Conservation (phyloP, 2,329 filamentous ascomycete species). For the Ceratocystiopsis minuta region DNA sequence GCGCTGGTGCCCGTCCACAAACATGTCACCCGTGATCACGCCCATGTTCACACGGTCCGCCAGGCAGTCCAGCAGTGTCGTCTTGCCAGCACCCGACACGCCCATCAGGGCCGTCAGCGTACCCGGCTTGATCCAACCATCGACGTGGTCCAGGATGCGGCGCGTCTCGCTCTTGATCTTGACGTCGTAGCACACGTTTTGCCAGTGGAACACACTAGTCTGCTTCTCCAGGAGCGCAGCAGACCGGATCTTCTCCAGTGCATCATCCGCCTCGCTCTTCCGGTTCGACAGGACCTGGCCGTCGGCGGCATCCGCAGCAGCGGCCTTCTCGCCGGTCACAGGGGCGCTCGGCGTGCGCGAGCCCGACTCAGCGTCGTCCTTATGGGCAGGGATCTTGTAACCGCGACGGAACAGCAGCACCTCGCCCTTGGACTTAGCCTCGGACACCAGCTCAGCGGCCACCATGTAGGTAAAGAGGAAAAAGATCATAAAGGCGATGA, state of each 20-base stretch:
- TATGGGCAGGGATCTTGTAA: slow-evolving; percentile 39
- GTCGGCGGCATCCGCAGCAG: neutral
- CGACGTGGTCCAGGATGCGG: slow-evolving; percentile 69
- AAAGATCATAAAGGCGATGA: slow-evolving; percentile 45
- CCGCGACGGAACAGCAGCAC: slow-evolving; percentile 58
- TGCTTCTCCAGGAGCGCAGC: slow-evolving; percentile 32
- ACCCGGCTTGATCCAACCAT: slow-evolving; percentile 87
- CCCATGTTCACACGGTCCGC: slow-evolving; percentile 78
- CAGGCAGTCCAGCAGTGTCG: slow-evolving; percentile 70
- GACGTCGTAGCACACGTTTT: slow-evolving; percentile 58
- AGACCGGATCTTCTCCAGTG: too few relatives aligned
- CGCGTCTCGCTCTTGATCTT: slow-evolving; percentile 65
- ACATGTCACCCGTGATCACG: slow-evolving; percentile 72
- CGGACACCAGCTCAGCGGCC: slow-evolving; percentile 46
- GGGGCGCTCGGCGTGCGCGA: slow-evolving; percentile 22
- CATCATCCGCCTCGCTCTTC: slow-evolving; percentile 12
- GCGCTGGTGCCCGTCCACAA: slow-evolving; percentile 44
- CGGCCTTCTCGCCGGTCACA: neutral
- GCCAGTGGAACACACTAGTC: slow-evolving; percentile 77
- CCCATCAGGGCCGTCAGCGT: slow-evolving; percentile 84
- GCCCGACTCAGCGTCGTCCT: slow-evolving; percentile 40
- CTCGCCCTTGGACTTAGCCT: slow-evolving; percentile 57
- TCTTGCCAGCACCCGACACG: slow-evolving; percentile 81
- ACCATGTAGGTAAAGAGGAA: slow-evolving; percentile 44
- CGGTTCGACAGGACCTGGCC: neutral